Percentiles rank a stretch among this genome's conserved stretches.
These are phyloP conservation scores for Delitschia confertaspora DNA, from an alignment of 495 filamentous ascomycete genomes.

Conservation along the genomic window DNA sequence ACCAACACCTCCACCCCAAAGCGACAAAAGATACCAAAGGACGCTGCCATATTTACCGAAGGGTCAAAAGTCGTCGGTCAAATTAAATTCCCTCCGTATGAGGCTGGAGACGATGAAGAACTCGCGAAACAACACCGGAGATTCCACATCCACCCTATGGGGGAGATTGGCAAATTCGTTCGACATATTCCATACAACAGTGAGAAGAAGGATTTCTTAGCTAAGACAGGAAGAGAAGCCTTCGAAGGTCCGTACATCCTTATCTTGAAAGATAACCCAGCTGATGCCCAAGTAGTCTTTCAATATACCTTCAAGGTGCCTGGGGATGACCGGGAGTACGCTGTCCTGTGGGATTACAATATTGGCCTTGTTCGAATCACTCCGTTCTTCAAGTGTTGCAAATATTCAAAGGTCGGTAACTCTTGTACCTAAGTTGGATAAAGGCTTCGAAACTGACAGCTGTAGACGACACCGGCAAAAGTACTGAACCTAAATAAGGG, in stretches of 20 bases:
- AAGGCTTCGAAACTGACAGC: conserved; percentile 3
- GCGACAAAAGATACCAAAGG: conserved; percentile 48
- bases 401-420: conserved; percentile 66
- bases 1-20: conserved; percentile 26
- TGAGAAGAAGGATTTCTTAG: conserved; percentile 77
- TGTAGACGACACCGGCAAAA: conserved; percentile 75
- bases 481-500: conserved; percentile 71
- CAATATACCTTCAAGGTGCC: conserved; percentile 79
- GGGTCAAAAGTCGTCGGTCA: conserved; percentile 48
- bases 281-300: conserved; percentile 54
- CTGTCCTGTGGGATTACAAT: conserved; percentile 94
- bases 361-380: conserved; percentile 92
- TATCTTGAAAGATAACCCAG: conserved; percentile 8
- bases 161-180: conserved; percentile 57
- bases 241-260: conserved; percentile 63
- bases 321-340: conserved; percentile 56
- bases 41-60: conserved; percentile 49
- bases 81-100: conserved; percentile 60
- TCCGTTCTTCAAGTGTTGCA: conserved; percentile 83
- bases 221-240: conserved; percentile 74
- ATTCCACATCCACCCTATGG: conserved; percentile 59
- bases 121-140: conserved; percentile 47
- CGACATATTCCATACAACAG: conserved; percentile 88
- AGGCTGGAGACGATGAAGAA: conserved; percentile 45
- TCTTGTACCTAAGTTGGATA: background rate